Evolutionary conservation across 1,139 yeast species (phyloP), one percentile per base, ranked within the genome.

Genomic region (Sporopachydermia cereana): DNA sequence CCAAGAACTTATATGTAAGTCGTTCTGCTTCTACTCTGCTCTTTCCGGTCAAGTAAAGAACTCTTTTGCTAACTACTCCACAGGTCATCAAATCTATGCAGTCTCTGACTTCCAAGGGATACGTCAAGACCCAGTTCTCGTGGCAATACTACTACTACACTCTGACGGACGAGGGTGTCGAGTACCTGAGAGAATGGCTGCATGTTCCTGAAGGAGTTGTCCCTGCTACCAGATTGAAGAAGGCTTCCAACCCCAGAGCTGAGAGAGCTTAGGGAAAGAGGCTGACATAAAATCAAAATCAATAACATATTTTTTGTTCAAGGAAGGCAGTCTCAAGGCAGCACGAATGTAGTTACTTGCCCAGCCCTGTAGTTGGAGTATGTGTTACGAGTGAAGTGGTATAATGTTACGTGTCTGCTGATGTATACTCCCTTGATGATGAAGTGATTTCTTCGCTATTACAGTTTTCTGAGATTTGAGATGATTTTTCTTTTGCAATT

Each of bases 61-160:
- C 30, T 12, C 14, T n/a, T 27, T 27, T 16, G 9, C 39, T 34
- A 34, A 34, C 39, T 7, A 12, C 22, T 7, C n/a, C 5, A 5
- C 22, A 34, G 39, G 99, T 91, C 71, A 88, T 91, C 80, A 91
- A 91, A 84, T 97, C 98, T 68, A 83, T 91, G 73, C 99, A 91
- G 79, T 89, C 97, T 56, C 84, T 91, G 73, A 88, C 95, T 69
- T 91, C 98, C 60, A 88, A 83, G 77, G 99, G 99, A 71, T 91
- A 67, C 81, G 97, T 91, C 74, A 88, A 89, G 85, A 91, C 99
- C 65, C 97, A 89, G 76, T 91, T 91, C 84, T 91, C 98, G 66
- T 91, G 99, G 99, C 96, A 89, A 84, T 86, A 86, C 82, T 93
- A 91, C 79, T 93, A 91, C 95, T 93, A 93, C 94, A 88, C 98